Base-by-base conservation (phyloP, 495 filamentous ascomycete genomes). In the Echria macrotheca region DNA sequence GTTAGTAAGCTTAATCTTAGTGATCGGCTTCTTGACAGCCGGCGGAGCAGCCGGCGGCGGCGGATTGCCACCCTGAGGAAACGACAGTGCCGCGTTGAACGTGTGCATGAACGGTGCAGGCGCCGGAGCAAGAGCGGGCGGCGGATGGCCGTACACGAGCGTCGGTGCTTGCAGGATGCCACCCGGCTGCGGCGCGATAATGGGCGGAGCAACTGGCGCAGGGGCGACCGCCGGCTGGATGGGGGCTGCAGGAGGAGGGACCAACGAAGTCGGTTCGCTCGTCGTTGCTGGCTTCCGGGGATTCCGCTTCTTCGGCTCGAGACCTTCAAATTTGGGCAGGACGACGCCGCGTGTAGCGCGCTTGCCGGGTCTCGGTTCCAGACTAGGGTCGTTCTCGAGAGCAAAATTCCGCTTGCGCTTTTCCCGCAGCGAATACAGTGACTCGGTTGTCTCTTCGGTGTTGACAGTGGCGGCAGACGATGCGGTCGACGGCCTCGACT, bases 371-470 rank as follows among this genome's bases (percentile, higher is more conserved):
- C 58, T 51, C 11, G 57, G n/a, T 32, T 61, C 62, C 3, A 61
- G 47, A 25, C 60, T 54, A 5, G 62, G 59, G 31, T 67, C 66
- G 46, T 69, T 68, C 43, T 65, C 60, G 14, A 66, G 59, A 11
- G 42, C 61, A 57, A 63, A 69, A 35, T 64, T 69, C 31, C 66
- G 62, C 48, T 58, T 66, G 5, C 56, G 55, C 51, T 67, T 67
- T 14, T 67, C 64, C 10, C 67, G 65, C 18, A 70, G 55, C 1
- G 64, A 65, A 43, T 70, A 70, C 0, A 58, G 29, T 5, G 67
- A 63, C 49, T 66, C 66, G 18, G 28, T 45, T 1, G 64, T 66
- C 31, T 63, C 60, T 2, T 49, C 54, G 5, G 61, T 70, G 29
- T 61, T 52, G 5, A 45, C 38, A 1, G 59, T 61, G 1, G 35